These are phyloP conservation scores for Vicia sativa DNA, from an alignment of 306 rosid genomes.

Conservation along the genomic window DNA sequence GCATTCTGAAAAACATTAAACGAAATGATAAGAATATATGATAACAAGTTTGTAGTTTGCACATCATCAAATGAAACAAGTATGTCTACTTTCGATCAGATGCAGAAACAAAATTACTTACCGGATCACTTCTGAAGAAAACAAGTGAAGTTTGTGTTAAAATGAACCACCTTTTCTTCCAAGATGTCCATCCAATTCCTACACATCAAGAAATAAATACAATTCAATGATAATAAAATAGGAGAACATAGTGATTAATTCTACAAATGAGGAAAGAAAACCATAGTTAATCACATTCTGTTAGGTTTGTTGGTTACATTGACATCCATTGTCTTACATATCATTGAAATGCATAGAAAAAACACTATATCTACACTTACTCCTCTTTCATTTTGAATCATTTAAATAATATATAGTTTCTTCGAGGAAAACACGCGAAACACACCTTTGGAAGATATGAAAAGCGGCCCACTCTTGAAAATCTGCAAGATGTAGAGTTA, in stretches of 20 bases:
- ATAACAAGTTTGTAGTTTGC: slow-evolving; percentile 1
- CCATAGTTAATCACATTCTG: no score
- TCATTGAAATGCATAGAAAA: background rate
- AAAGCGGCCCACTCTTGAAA: slow-evolving; percentile 95
- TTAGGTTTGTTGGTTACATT: no score
- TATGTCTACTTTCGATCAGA: background rate
- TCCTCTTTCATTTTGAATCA: slow-evolving; percentile 20
- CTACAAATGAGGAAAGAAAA: no score
- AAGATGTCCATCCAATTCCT: slow-evolving; percentile 99
- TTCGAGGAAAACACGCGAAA: slow-evolving; percentile 31
- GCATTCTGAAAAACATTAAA: slow-evolving; percentile 57
- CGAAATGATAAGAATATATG: slow-evolving; percentile 9
- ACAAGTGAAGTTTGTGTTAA: slow-evolving; percentile 88
- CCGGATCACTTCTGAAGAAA: slow-evolving; percentile 99
- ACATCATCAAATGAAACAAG: background rate
- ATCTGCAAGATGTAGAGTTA: slow-evolving; percentile 57
- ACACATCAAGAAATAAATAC: slow-evolving; percentile 33
- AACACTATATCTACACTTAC: slow-evolving; percentile 13
- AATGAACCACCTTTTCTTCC: slow-evolving; percentile 99
- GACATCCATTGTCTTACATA: no score
- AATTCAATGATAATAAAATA: slow-evolving; percentile 15
- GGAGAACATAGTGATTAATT: background rate
- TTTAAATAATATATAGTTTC: background rate
- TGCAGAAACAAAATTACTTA: slow-evolving; percentile 49
- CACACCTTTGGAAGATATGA: slow-evolving; percentile 93